A percentile compares a stretch with the other conserved stretches of the same genome.
Conservation (phyloP, 1,284 basidiomycete species). For the Papiliotrema fonsecae region DNA sequence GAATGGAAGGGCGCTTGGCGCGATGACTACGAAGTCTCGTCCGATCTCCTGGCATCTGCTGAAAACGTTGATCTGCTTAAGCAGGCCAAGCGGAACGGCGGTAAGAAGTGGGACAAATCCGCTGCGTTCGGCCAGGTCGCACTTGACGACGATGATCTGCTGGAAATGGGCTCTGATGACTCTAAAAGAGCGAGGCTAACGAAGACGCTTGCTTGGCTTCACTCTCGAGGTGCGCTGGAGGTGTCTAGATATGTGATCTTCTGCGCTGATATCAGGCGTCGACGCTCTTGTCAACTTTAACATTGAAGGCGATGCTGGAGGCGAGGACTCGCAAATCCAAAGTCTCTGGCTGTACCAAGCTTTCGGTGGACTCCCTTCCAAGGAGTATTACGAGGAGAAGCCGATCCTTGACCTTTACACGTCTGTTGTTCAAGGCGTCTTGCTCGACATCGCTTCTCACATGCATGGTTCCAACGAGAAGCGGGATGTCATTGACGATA, state of each 20-base stretch:
- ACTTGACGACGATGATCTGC: constrained; percentile 34
- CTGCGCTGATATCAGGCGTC: constrained; percentile 55
- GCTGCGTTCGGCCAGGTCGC: not conserved
- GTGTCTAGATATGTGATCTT: constrained; percentile 10
- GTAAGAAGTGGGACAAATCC: constrained; percentile 3
- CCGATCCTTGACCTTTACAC: constrained; percentile 66
- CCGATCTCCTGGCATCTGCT: constrained; percentile 21
- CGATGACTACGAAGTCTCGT: constrained; percentile 32
- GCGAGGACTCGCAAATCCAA: constrained; percentile 82
- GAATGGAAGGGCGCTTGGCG: constrained; percentile 33
- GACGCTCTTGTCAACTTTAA: constrained; percentile 69
- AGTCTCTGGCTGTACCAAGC: constrained; percentile 81
- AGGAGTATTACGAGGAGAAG: constrained; percentile 89
- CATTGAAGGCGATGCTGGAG: constrained; percentile 79
- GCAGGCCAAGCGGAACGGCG: constrained; percentile 2
- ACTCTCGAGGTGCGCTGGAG: constrained; percentile 76
- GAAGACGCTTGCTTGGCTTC: constrained; percentile 76
- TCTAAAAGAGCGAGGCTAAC: constrained; percentile 52
- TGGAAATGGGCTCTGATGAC: constrained; percentile 57
- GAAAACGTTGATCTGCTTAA: constrained; percentile 8
- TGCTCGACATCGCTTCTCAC: constrained; percentile 55
- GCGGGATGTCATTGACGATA: constrained; percentile 22
- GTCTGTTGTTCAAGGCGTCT: constrained; percentile 63
- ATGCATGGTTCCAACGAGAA: constrained; percentile 14
- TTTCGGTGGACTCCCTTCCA: constrained; percentile 78